Evolutionary conservation across 768 basidiomycete genomes (phyloP).

Genomic region (Rhodotorula sphaerocarpa): DNA sequence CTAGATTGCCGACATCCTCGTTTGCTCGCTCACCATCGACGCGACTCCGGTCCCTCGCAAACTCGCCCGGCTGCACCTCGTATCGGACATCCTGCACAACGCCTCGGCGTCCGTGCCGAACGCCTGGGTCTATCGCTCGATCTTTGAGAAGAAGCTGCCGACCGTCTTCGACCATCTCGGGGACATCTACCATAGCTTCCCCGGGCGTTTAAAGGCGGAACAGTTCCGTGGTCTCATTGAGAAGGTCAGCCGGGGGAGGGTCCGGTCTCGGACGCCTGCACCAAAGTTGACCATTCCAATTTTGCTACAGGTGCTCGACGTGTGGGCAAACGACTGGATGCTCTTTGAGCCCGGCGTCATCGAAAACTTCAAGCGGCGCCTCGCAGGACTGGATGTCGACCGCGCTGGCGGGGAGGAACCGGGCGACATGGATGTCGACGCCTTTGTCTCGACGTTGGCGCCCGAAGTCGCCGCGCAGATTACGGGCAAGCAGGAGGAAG

Average conservation of each 20-base stretch:
- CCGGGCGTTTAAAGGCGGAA: constrained; percentile 90
- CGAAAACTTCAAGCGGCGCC: constrained; percentile 46
- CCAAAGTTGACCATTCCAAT: rapidly evolving
- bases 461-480: neutral
- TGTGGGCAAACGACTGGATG: constrained; percentile 94
- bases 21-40: constrained; percentile 77
- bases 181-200: constrained; percentile 89
- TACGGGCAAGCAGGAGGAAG: too few species aligned
- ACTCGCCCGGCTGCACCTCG: constrained; percentile 84
- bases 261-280: too few species aligned
- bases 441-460: neutral
- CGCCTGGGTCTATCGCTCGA: constrained; percentile 94
- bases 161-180: constrained; percentile 92
- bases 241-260: constrained; percentile 18
- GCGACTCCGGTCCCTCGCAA: constrained; percentile 96
- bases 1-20: constrained; percentile 82
- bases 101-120: constrained; percentile 80
- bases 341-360: constrained; percentile 75
- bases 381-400: constrained; percentile 25
- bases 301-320: constrained; percentile 68
- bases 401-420: too few species aligned
- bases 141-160: constrained; percentile 84
- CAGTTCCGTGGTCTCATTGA: constrained; percentile 90
- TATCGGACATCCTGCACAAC: constrained; percentile 96
- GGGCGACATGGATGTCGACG: neutral